Evolutionary conservation across 2,329 filamentous ascomycete species (phyloP).

Genomic region (Exophiala xenobiotica): DNA sequence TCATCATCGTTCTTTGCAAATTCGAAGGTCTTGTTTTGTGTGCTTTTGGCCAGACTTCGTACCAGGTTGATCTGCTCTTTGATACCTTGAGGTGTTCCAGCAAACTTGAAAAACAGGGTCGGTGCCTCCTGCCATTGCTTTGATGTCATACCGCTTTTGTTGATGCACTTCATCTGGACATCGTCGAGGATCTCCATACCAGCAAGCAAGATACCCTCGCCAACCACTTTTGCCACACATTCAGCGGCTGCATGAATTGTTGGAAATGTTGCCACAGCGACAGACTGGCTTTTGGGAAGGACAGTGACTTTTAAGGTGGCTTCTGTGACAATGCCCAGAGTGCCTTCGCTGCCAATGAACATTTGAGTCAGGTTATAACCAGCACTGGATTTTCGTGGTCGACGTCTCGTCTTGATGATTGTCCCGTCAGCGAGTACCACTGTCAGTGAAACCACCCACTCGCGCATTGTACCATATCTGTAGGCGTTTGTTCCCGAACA

Average conservation of each 20-base stretch:
- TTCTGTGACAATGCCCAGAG: constrained; percentile 86
- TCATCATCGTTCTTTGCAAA: constrained; percentile 66
- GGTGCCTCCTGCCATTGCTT: constrained; percentile 66
- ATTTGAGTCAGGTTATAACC: constrained; percentile 89
- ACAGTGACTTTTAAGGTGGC: constrained; percentile 84
- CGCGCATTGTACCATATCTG: constrained; percentile 90
- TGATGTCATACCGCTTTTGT: constrained; percentile 48
- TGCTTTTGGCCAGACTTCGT: constrained; percentile 56
- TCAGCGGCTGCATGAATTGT: constrained; percentile 69
- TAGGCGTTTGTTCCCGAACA: constrained; percentile 80
- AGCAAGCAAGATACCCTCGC: constrained; percentile 76
- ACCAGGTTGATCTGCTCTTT: constrained; percentile 64
- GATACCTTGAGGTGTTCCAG: constrained; percentile 62
- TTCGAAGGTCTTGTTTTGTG: constrained; percentile 62
- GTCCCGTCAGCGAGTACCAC: constrained; percentile 90
- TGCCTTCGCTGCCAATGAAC: constrained; percentile 89
- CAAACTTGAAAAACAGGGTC: constrained; percentile 75
- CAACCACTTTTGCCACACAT: constrained; percentile 78
- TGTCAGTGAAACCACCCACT: constrained; percentile 85
- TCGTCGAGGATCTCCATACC: constrained; percentile 94
- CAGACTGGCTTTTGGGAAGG: constrained; percentile 73
- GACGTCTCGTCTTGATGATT: constrained; percentile 81
- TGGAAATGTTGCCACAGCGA: constrained; percentile 71
- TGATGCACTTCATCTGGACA: constrained; percentile 77
- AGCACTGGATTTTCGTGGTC: constrained; percentile 83